These are phyloP conservation scores for Martiniozyma asiatica DNA, from an alignment of 1,139 yeast species.

Conservation along the genomic window DNA sequence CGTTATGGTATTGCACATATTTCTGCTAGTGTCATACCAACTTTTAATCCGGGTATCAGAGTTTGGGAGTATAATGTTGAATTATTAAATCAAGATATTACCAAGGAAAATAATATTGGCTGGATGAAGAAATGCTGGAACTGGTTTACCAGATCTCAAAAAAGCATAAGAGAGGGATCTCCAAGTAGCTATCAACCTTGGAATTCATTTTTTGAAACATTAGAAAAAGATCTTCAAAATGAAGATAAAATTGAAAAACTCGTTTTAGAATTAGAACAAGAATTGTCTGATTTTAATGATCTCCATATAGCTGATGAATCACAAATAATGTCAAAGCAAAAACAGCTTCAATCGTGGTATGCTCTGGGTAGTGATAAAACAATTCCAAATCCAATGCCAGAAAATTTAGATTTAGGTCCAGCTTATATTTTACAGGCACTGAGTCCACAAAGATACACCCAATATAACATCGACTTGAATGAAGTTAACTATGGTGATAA, in stretches of 20 bases:
- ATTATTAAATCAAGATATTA: conserved; percentile 20
- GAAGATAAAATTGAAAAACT: conserved; percentile 12
- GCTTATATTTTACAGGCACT: conserved; percentile 61
- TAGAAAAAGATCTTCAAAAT: conserved; percentile 22
- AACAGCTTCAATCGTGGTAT: conserved; percentile 7
- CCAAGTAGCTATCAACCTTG: conserved; percentile 17
- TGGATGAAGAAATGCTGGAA: no score
- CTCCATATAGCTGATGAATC: no score
- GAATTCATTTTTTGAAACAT: conserved; percentile 18
- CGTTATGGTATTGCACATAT: conserved; percentile 62
- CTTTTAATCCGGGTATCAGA: conserved; percentile 71
- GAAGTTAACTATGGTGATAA: conserved; percentile 8
- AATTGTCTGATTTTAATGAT: conserved; percentile 2
- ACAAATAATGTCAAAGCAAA: no score
- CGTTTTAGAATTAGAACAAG: conserved; percentile 7
- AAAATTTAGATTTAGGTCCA: conserved; percentile 49
- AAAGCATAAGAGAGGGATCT: conserved; percentile 5
- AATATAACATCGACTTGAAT: conserved; percentile 56
- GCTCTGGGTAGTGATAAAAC: conserved; percentile 42
- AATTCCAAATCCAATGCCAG: conserved; percentile 56
- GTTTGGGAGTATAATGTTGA: conserved; percentile 79
- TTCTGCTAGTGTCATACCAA: conserved; percentile 70
- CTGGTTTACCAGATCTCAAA: neutral
- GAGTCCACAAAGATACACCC: conserved; percentile 61
- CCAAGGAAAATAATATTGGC: conserved; percentile 2